Conservation (phyloP, 805 yeast species). For the Cephaloascus fragrans region DNA sequence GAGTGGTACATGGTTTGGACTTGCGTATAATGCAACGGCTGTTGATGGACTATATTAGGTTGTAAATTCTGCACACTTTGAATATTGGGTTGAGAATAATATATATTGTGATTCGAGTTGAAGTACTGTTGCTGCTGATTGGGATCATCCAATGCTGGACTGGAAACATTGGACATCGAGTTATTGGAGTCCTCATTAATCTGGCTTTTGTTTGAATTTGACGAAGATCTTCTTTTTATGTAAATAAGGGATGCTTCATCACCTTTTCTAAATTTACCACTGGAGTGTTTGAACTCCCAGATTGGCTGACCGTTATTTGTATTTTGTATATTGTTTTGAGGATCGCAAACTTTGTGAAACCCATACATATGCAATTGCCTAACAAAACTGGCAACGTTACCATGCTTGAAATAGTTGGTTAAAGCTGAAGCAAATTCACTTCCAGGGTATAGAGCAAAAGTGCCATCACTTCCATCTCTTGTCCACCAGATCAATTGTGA, state of each 20-base stretch:
- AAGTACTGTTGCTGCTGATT: slow-evolving; percentile 1
- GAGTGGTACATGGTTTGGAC: slow-evolving; percentile 3
- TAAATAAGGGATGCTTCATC: slow-evolving; percentile 33
- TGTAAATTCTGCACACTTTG: background rate
- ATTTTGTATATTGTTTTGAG: slow-evolving; percentile 7
- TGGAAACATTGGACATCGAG: slow-evolving; percentile 4
- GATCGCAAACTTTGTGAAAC: slow-evolving; percentile 69
- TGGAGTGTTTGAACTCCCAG: slow-evolving; percentile 49
- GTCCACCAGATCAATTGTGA: slow-evolving; percentile 59
- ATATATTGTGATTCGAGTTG: background rate
- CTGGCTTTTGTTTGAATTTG: slow-evolving; percentile 11
- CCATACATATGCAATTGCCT: slow-evolving; percentile 96
- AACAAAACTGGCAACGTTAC: slow-evolving; percentile 87
- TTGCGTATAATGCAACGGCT: slow-evolving; percentile 2
- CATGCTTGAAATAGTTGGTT: slow-evolving; percentile 83
- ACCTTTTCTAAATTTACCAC: slow-evolving; percentile 38
- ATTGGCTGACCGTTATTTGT: slow-evolving; percentile 16
- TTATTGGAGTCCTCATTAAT: slow-evolving; percentile 2
- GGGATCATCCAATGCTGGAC: background rate
- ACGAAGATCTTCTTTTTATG: slow-evolving; percentile 39
- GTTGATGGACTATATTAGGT: background rate
- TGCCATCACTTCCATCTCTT: slow-evolving; percentile 34
- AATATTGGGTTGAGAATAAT: background rate
- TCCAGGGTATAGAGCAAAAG: slow-evolving; percentile 58
- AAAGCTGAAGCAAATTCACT: slow-evolving; percentile 51